Percentiles rank a stretch among this genome's conserved stretches.
Evolutionary conservation across 2,329 filamentous ascomycete genomes (phyloP).

Genomic region (Phaeophleospora eucalypticola): DNA sequence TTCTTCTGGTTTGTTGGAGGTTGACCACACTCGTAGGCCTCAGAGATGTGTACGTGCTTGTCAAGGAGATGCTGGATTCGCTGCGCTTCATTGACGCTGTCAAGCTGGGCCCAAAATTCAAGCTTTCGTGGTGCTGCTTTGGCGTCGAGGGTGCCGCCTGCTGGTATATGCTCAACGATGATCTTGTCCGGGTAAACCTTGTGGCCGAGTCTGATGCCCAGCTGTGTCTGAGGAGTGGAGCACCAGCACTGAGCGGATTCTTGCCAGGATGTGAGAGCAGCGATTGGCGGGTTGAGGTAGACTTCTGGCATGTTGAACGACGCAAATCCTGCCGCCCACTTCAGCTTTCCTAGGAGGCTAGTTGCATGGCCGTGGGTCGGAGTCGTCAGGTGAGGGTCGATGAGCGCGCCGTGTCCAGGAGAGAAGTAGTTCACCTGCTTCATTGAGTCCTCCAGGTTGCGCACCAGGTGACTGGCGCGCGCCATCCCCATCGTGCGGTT

Average conservation of each 20-base stretch:
- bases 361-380: neutral
- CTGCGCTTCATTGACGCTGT: constrained; percentile 6
- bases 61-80: constrained; percentile 15
- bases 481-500: neutral
- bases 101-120: constrained; percentile 43
- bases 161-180: constrained; percentile 46
- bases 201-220: constrained; percentile 53
- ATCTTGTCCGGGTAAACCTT: constrained; percentile 38
- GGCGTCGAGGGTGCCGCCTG: constrained; percentile 37
- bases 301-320: neutral
- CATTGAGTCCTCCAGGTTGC: neutral
- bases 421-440: neutral
- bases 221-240: constrained; percentile 56
- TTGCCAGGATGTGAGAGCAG: constrained; percentile 65
- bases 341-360: neutral
- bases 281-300: constrained; percentile 10
- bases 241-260: constrained; percentile 90
- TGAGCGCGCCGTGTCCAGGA: neutral
- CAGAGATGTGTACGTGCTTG: constrained; percentile 4
- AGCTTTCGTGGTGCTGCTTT: constrained; percentile 39
- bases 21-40: constrained; percentile 8
- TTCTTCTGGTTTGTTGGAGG: constrained; percentile 18
- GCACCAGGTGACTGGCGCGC: neutral
- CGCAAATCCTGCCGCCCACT: neutral
- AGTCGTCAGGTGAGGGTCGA: neutral